A percentile compares a stretch with the other conserved stretches of the same genome.
Conservation (phyloP, 345 rosid species). For the Corymbia maculata region DNA sequence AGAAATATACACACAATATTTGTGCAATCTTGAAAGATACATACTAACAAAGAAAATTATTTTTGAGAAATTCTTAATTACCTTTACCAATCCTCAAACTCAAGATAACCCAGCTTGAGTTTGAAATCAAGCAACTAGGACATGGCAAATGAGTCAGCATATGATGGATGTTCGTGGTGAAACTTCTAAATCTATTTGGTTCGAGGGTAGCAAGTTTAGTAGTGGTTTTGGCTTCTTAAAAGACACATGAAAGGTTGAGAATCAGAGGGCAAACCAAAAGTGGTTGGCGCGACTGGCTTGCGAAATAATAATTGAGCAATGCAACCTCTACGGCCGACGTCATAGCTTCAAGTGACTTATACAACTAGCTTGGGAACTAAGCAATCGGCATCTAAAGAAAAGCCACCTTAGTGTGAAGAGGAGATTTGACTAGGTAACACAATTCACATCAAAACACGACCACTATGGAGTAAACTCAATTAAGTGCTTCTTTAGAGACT, state of each 20-base stretch:
- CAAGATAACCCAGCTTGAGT: too few relatives aligned
- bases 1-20: neutral
- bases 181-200: neutral
- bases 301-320: neutral
- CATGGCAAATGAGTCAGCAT: neutral
- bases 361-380: neutral
- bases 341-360: neutral
- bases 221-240: neutral
- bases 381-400: neutral
- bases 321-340: rapidly evolving
- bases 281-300: neutral
- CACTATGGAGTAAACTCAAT: neutral
- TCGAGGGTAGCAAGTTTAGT: neutral
- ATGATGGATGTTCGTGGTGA: neutral
- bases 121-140: too few relatives aligned
- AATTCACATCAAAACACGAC: neutral
- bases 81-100: neutral
- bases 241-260: neutral
- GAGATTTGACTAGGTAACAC: neutral
- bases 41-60: neutral
- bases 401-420: rapidly evolving
- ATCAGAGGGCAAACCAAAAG: neutral
- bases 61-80: neutral
- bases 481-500: neutral
- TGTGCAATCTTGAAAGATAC: rapidly evolving